A percentile compares a stretch with the other conserved stretches of the same genome.
These are phyloP conservation scores for Gossypium gossypioides DNA, from an alignment of 441 rosid species.

Conservation along the genomic window DNA sequence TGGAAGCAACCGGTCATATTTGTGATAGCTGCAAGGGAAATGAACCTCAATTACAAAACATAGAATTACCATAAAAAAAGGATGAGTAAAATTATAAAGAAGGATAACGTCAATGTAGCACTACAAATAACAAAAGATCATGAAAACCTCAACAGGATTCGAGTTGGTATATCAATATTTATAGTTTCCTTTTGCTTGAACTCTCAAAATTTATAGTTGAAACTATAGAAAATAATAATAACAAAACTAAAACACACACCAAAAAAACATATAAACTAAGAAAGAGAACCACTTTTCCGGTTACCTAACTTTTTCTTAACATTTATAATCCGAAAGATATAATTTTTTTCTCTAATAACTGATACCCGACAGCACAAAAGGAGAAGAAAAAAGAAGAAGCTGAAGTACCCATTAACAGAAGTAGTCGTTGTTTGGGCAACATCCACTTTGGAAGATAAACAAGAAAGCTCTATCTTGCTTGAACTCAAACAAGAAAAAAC, in stretches of 20 bases:
- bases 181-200: not conserved
- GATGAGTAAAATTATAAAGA: not conserved
- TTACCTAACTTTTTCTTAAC: not conserved
- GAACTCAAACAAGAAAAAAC: conserved; percentile 19
- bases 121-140: not conserved
- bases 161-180: not conserved
- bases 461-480: conserved; percentile 25
- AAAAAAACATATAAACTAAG: not conserved
- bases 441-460: conserved; percentile 27
- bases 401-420: conserved; percentile 38
- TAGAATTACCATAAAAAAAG: not conserved
- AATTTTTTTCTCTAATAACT: not conserved
- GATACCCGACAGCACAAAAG: not conserved
- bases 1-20: conserved; percentile 61
- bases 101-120: not conserved
- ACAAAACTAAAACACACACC: not conserved
- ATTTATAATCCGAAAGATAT: not conserved
- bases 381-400: not conserved
- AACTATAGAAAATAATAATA: not conserved
- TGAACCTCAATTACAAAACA: not conserved
- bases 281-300: not conserved
- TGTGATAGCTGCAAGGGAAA: conserved; percentile 35
- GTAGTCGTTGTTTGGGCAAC: conserved; percentile 21
- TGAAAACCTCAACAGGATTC: not conserved
- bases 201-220: not conserved